Evolutionary conservation across 2,329 filamentous ascomycete genomes (phyloP), one percentile per base, ranked within the genome.

Genomic region (Diplodia sapinea): DNA sequence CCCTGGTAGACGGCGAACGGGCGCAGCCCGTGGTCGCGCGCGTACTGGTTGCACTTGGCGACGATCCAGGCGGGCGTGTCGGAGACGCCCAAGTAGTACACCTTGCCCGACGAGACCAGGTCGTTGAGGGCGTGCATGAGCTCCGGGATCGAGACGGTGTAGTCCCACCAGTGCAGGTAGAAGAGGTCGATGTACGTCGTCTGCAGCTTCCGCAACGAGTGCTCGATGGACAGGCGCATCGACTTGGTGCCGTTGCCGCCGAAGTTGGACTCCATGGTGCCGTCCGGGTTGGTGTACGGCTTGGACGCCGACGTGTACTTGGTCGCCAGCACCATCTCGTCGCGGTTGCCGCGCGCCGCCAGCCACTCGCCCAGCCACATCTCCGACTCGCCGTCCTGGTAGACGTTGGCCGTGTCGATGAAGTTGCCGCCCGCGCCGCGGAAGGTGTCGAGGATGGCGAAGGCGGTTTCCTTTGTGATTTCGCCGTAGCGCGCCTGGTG

Each of bases 361-460:
- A 82, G 78, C 80, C 79, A 82, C 56, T 82, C 80, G 43, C 81
- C 80, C 15, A 82, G 72, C 79, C 78, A 81, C 29, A 74, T 71
- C 71, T 82, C 81, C n/a, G 74, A 78, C 66, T 83, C 74, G n/a
- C 81, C 81, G 11, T 50, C 31, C 7, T 62, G 57, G 43, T 71
- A 76, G 66, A 31, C 52, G 56, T 68, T 67, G 3, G 56, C 47
- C n/a, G 67, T 64, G 38, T 66, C 55, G 73, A 92, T 88, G 76
- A 92, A 92, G 78, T 92, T 92, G 15, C 43, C 43, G 5, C 88
- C 88, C 0, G 87, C 83, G 6, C 84, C 82, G 69, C 85, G 87
- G 78, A 86, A 92, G 73, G 85, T 87, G 73, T 92, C 89, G 8
- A 92, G 82, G 38, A 92, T 86, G n/a, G 82, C 80, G 71, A 91